Base-by-base conservation (phyloP, 345 rosid species). In the Rhizophora apiculata region DNA sequence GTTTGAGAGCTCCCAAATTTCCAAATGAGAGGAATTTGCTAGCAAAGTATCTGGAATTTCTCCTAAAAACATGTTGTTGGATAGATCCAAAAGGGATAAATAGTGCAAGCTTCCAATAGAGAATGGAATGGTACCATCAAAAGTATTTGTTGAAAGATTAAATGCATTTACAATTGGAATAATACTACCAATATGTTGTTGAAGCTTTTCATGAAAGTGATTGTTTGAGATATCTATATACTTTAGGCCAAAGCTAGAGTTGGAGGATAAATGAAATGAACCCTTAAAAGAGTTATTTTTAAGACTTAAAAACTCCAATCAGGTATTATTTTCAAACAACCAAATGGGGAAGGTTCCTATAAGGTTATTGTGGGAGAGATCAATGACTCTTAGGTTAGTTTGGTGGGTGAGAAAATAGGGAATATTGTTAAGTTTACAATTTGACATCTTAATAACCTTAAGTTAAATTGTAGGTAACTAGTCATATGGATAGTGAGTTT, bases 11-110 rank as follows among this genome's bases (percentile, higher is more conserved):
- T 52, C 7, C 5, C 52, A 16, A 51, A 29, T 1, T 2, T 0
- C 16, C 15, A 52, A 11, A 30, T 0, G 1, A 8, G 27, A 11
- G 13, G 9, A 19, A 30, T 52, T 52, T 0, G 48, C 16, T n/a
- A 65, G 18, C 60, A 65, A 49, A 65, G 18, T 52, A 32, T 27
- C 20, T 30, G 46, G 69, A 16, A 65, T 5, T 39, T 39, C 46
- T 39, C 46, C 46, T 9, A 2, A 39, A 39, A 39, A 39, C 13
- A 0, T 8, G 15, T 39, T 39, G 15, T 10, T 39, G 15, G 46
- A 39, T 9, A 39, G 15, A 39, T 39, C 46, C 9, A 39, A 39
- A 39, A 1, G 2, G 0, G 1, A 8, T 15, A 39, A 39, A 39
- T 39, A 2, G 15, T 13, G 46, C 46, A 39, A 9, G 15, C 13